Percentiles rank a stretch among this genome's conserved stretches.
Conservation (phyloP, 2,329 filamentous ascomycete species). For the Stemphylium beticola region DNA sequence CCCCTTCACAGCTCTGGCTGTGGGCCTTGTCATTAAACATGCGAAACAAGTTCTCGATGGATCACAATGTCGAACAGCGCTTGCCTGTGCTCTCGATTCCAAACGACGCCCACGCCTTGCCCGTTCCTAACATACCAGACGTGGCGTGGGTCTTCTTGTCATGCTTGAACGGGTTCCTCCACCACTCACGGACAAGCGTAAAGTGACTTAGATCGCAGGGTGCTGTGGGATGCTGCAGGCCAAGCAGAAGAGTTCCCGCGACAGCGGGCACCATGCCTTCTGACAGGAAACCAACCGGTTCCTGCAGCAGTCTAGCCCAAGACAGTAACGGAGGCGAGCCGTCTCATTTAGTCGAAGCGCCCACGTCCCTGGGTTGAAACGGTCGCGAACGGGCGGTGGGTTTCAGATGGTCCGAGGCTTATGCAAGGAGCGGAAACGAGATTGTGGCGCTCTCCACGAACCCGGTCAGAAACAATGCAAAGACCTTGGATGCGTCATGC, state of each 20-base stretch:
- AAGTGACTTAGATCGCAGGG: constrained; percentile 21
- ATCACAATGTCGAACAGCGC: constrained; percentile 28
- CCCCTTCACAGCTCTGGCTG: constrained; percentile 23
- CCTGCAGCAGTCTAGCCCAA: constrained; percentile 19
- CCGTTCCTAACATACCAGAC: constrained; percentile 22
- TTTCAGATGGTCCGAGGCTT: constrained; percentile 42
- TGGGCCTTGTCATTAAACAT: constrained; percentile 47
- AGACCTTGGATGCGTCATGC: constrained; percentile 13
- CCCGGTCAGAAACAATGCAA: constrained; percentile 22
- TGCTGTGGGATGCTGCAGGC: constrained; percentile 24
- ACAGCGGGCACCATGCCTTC: constrained; percentile 34
- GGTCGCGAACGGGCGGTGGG: constrained; percentile 29
- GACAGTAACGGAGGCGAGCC: constrained; percentile 28
- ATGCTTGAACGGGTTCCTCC: constrained; percentile 34
- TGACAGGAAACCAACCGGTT: constrained; percentile 18
- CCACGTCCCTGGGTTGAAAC: constrained; percentile 45
- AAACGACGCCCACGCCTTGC: constrained; percentile 16
- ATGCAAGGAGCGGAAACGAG: constrained; percentile 27
- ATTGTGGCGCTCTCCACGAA: constrained; percentile 19
- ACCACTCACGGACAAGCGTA: constrained; percentile 30
- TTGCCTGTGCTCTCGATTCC: constrained; percentile 27
- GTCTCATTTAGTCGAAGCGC: constrained; percentile 35
- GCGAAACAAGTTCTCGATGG: constrained; percentile 37
- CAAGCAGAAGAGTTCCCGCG: constrained; percentile 23
- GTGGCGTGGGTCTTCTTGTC: constrained; percentile 24